Percentiles rank a stretch among this genome's conserved stretches.
These are phyloP conservation scores for Mycogone perniciosa DNA, from an alignment of 2,329 filamentous ascomycete genomes.

Conservation along the genomic window DNA sequence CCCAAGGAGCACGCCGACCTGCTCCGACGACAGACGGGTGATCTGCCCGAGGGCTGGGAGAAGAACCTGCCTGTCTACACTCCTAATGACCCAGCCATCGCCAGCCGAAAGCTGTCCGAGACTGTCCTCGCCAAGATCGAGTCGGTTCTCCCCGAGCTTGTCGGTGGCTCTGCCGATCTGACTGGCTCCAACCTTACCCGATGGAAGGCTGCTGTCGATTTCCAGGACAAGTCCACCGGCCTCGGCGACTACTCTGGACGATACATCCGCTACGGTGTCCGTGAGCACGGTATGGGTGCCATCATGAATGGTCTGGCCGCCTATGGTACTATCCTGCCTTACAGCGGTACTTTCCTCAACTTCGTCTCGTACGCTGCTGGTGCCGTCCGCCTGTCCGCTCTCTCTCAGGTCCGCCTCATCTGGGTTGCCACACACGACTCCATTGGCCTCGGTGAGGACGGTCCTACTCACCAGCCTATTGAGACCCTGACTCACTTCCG, in stretches of 20 bases:
- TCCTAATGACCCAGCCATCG: conserved; percentile 73
- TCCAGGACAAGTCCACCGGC: conserved; percentile 81
- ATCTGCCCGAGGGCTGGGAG: conserved; percentile 95
- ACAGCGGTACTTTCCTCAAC: conserved; percentile 96
- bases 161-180: conserved; percentile 95
- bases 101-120: conserved; percentile 95
- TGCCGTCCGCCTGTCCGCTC: conserved; percentile 85
- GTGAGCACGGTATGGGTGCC: conserved; percentile 86
- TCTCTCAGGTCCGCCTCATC: conserved; percentile 86
- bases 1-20: conserved; percentile 76
- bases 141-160: conserved; percentile 74
- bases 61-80: conserved; percentile 89
- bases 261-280: conserved; percentile 88
- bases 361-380: conserved; percentile 98
- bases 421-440: conserved; percentile 98
- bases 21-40: conserved; percentile 67
- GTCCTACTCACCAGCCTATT: conserved; percentile 97
- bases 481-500: conserved; percentile 98
- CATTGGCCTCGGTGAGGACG: conserved; percentile 97
- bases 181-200: conserved; percentile 98
- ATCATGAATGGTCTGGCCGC: conserved; percentile 93
- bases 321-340: conserved; percentile 92
- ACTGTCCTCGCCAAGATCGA: conserved; percentile 85
- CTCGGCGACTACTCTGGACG: conserved; percentile 88
- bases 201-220: conserved; percentile 95